Base-by-base conservation (phyloP, 2,329 filamentous ascomycete genomes). In the Mollisia scopiformis region DNA sequence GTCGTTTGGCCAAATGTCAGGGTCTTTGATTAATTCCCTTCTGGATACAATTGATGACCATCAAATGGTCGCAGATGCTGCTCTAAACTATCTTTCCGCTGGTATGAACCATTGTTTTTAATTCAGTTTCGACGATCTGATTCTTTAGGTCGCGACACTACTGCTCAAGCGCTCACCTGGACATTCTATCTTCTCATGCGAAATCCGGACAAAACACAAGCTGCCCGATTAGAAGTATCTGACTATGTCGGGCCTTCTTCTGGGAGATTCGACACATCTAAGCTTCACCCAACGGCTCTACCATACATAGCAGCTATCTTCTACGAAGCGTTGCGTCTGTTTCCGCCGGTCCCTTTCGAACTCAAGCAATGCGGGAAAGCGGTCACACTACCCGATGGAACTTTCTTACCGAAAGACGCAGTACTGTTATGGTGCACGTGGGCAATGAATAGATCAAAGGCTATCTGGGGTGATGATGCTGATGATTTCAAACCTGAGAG, bases 151-250 rank as follows among this genome's bases (percentile, higher is more conserved):
- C 78, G 86, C 59, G 87, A 89, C 68, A 89, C 87, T 0, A 86
- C 85, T 6, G 86, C 86, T 0, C 86, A 89, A 67, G 84, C 83
- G 1, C 73, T 89, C 11, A 88, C 86, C 0, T 89, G 87, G 87
- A 81, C 82, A 0, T 79, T 88, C 41, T 87, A 88, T 70, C 76
- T 86, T 1, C 75, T 89, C 13, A 82, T 87, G 74, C 77, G 78
- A 35, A 75, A 87, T 62, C 79, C 78, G 0, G 63, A 69, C 2
- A 77, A 77, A 2, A 66, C 76, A 1, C 66, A 72, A 27, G 76
- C 73, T 58, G 75, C 86, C 25, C 77, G 80, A 14, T 60, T 72
- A 16, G 83, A 84, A 61, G 73, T 81, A 0, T 30, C 31, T n/a
- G 23, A 47, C 28, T 47, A 27, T 16, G 43, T 47, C 14, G 43